Base-by-base conservation (phyloP, 1,284 basidiomycete species). In the Fomitopsis betulina region DNA sequence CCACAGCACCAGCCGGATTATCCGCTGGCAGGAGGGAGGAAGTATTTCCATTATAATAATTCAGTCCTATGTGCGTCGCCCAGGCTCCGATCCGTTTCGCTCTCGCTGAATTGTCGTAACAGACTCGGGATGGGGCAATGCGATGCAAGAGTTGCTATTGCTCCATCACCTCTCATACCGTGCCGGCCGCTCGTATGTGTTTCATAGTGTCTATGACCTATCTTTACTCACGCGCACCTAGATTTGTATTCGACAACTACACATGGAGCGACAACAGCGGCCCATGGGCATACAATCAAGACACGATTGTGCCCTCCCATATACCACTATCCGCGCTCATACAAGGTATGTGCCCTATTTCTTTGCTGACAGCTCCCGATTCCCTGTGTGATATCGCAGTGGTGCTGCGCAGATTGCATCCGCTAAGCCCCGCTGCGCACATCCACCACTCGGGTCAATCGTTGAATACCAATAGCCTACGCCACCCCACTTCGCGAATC, bases 231-330 rank as follows among this genome's bases (percentile, higher is more conserved):
- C 40, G 35, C 30, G 13, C 12, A 7, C 7, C 8, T 27, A 68
- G 72, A 15, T 86, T 78, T 61, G 85, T 88, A 2, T 87, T 87
- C 59, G 80, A 86, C 58, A 85, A 87, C 64, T 87, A 86, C 60
- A 78, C 78, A 19, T 87, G 85, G 85, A 68, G 67, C 45, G 57
- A 58, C 27, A 55, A 66, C 39, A 49, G 55, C 25, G 52, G 56
- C 13, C 64, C 65, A 52, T 72, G 68, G 54, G 57, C 68, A 4
- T 58, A 62, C 43, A 70, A 63, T 56, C 56, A 80, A 77, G 17
- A 78, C 75, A 62, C 68, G 71, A 6, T 78, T 77, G 53, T 72
- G 78, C 83, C 85, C 1, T 75, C 81, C 0, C 75, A 76, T 4
- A 78, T 87, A 40, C 87, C 87, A 0, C 66, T 88, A 23, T 82